Base-by-base conservation (phyloP, 2,329 filamentous ascomycete genomes). In the Ceratocystis harringtonii region DNA sequence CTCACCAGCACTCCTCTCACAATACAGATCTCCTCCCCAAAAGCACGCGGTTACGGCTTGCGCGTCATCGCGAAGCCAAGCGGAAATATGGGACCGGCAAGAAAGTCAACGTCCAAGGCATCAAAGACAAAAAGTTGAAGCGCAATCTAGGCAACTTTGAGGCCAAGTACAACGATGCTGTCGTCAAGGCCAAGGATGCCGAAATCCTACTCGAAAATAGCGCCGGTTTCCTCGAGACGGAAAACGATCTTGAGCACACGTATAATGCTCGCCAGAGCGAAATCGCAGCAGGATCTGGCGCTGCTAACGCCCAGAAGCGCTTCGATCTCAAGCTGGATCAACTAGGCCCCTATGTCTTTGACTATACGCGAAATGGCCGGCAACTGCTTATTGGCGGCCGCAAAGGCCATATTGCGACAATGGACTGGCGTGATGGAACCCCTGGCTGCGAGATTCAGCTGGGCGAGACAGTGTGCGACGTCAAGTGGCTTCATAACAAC, bases 371-470 rank as follows among this genome's bases (percentile, higher is more conserved):
- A 57, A 97, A 95, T 72, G 94, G 94, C 61, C 84, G 89, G 69
- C 86, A 95, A 71, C 77, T 99, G 68, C 78, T 99, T 64, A 80
- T 99, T 43, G 91, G 87, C 12, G 92, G 94, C 32, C 81, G 90
- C 68, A 96, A 96, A 76, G 94, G 94, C 15, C 94, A 99, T 83
- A 80, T 99, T 69, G 92, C 94, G 66, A 92, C 89, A 0, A 95
- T 97, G 84, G 92, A 99, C 76, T 99, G 94, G 92, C 81, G 92
- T 69, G 87, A 88, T 70, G 92, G 92, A 52, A 96, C 92, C 75
- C 78, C 96, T 67, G 90, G 89, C 5, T 96, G 91, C 73, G 94
- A 99, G 74, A 72, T 97, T 69, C 90, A 99, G 73, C 80, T 99
- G 68, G 85, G 86, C 62, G 94, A 99, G 78, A 97, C 91, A 0